These are phyloP conservation scores for Boletus subparvulus DNA, from an alignment of 768 basidiomycete species.

Conservation along the genomic window DNA sequence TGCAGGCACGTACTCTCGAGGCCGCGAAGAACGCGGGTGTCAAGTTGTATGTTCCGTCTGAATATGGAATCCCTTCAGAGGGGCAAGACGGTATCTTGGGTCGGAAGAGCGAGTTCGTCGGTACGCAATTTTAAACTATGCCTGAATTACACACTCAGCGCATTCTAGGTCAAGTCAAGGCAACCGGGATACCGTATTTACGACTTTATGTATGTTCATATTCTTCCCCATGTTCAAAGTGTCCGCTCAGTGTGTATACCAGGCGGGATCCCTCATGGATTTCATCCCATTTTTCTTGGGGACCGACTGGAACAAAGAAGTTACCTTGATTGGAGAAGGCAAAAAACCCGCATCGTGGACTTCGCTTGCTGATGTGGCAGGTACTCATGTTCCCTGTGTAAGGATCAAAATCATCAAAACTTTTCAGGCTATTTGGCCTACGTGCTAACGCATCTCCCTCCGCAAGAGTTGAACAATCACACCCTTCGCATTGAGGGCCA, in stretches of 20 bases:
- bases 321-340: conserved; percentile 20
- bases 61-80: conserved; percentile 24
- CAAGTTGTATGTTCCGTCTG: conserved; percentile 33
- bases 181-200: conserved; percentile 16
- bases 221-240: not conserved
- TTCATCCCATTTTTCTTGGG: conserved; percentile 28
- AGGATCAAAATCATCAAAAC: not conserved
- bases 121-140: not conserved
- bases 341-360: conserved; percentile 24
- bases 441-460: conserved; percentile 19
- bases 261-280: conserved; percentile 24
- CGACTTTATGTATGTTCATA: conserved; percentile 22
- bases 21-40: conserved; percentile 31
- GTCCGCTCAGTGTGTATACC: not conserved
- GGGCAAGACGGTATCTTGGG: conserved; percentile 20
- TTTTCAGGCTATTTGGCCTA: conserved; percentile 20
- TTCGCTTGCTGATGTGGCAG: conserved; percentile 24
- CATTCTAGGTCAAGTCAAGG: conserved; percentile 11
- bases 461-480: conserved; percentile 7
- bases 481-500: conserved; percentile 22
- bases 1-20: conserved; percentile 26
- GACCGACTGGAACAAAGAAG: conserved; percentile 13
- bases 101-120: conserved; percentile 19
- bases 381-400: not conserved
- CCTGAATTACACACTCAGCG: not conserved